Base-by-base conservation (phyloP, 768 basidiomycete genomes). In the Auricularia heimuer region DNA sequence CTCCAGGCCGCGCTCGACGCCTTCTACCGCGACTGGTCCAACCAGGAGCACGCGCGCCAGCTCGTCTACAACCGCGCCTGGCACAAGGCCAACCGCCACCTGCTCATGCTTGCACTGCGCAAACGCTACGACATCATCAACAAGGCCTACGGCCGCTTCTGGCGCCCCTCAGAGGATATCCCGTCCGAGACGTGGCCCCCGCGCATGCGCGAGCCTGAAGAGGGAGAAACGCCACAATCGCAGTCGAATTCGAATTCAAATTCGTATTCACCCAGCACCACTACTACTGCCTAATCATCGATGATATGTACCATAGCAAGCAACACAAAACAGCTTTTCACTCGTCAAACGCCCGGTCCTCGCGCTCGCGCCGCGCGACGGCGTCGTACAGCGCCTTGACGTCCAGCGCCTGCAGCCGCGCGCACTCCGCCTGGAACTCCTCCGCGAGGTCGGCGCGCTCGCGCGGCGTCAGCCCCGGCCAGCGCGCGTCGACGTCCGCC, bases 21-120 rank as follows among this genome's bases (percentile, higher is more conserved):
- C 51, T 92, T 93, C 75, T 90, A 89, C 76, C 78, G 75, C 61
- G 80, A 82, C 68, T 94, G 92, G 92, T 78, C 89, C 54, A 77
- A 81, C 70, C 88, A 89, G 71, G 90, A 94, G 75, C 77, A 77
- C 37, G 68, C 71, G 2, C 80, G 82, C 36, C 83, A 85, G 63
- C 80, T 4, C 24, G 7, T 60, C 24, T 60, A 60, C 56, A 33
- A 60, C 34, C 56, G 56, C 56, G 6, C 56, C 56, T 60, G 56
- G 56, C 56, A 60, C 56, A 6, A 18, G 8, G 21, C 56, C 7
- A 60, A 60, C 34, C 56, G 56, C 24, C 29, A 60, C 56, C 56
- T 60, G 56, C 56, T 60, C 56, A 12, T 60, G 29, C 56, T 60
- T 4, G 56, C 56, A 10, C 56, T 60, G 34, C 56, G 56, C 56